A percentile compares a stretch with the other conserved stretches of the same genome.
phyloP scores from a whole-genome alignment of 331 rosid genomes.

The Ulmus americana region DNA sequence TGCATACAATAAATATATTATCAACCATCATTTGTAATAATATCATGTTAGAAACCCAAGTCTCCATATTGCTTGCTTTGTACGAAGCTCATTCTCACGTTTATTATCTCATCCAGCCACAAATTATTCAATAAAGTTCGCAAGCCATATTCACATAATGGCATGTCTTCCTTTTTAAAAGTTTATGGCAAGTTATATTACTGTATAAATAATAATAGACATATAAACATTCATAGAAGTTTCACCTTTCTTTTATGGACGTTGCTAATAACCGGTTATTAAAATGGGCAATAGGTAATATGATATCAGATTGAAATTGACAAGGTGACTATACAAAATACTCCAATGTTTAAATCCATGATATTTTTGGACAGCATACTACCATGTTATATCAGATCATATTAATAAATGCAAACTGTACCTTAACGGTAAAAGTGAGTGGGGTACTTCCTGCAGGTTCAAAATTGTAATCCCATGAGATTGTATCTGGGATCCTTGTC shows the following conservation, averaged over 20 bases:
- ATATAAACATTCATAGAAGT: too few species aligned
- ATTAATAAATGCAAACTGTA: constrained; percentile 16
- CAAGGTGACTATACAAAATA: not conserved
- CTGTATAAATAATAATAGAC: too few species aligned
- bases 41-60: not conserved
- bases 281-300: not conserved
- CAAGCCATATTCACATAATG: not conserved
- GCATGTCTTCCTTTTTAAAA: too few species aligned
- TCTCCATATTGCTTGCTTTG: not conserved
- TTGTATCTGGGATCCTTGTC: constrained; percentile 85
- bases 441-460: constrained; percentile 84
- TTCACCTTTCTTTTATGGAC: too few species aligned
- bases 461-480: constrained; percentile 86
- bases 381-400: not conserved
- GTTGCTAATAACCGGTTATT: too few species aligned
- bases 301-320: not conserved
- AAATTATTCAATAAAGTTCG: not conserved
- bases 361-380: not conserved
- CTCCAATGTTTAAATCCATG: not conserved
- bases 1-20: not conserved
- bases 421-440: constrained; percentile 76
- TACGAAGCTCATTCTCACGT: not conserved
- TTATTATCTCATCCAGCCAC: not conserved
- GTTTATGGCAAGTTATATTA: too few species aligned
- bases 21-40: not conserved